Evolutionary conservation across 2,329 filamentous ascomycete genomes (phyloP), one percentile per base, ranked within the genome.

Genomic region (Nemania serpens): DNA sequence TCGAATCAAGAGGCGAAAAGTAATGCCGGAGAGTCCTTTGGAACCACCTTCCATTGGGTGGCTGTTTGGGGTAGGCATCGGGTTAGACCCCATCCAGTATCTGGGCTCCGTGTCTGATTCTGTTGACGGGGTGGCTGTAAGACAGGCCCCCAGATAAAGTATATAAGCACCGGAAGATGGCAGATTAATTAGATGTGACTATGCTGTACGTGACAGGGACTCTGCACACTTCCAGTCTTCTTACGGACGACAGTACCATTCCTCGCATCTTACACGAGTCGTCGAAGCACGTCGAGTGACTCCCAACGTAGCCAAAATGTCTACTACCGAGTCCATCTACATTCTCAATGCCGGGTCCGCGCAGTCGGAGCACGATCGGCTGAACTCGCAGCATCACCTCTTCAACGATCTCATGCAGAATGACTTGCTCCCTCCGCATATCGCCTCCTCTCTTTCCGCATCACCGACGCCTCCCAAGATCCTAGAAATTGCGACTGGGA

Each of bases 401-500:
- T 65, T 61, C 37, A 50, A 51, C n/a, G 57, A 60, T 15, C 56
- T 61, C 12, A 58, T 65, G 61, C 39, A 57, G 5, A 56, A 56
- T 22, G 53, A 63, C 10, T 17, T 65, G 7, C 58, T 65, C 12
- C 63, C 63, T 46, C 60, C 60, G 0, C 57, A 65, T 39, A 51
- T 65, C 15, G 5, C 39, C 49, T 52, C 60, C 15, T 45, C 50
- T 13, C 48, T 65, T 11, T 20, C 46, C 1, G n/a, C 37, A 6
- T 43, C 46, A 5, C 6, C 49, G 29, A 47, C 41, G 1, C 56
- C 63, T 18, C 62, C 62, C 0, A 65, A 63, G 36, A 51, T 65
- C 9, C 12, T 61, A 1, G 60, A 63, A 17, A 59, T 63, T 13
- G 57, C 63, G n/a, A 65, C 63, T 18, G 60, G 60, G 36, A 60